A percentile compares a stretch with the other conserved stretches of the same genome.
phyloP scores from a whole-genome alignment of 2,329 filamentous ascomycete genomes.

The Thielaviopsis musarum region DNA sequence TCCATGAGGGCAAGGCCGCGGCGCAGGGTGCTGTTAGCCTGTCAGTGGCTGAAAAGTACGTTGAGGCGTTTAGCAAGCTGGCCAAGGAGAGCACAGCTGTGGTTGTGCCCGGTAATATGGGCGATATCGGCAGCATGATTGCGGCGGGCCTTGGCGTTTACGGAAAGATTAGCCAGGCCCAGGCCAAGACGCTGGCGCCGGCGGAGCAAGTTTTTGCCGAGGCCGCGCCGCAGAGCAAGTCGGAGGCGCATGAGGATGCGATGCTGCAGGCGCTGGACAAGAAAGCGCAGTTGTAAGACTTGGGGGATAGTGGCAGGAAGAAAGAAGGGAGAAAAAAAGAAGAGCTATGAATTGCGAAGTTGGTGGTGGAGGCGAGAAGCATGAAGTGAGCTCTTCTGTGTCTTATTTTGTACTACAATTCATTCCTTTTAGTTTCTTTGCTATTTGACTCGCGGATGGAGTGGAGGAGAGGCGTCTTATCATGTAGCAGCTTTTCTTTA shows the following conservation, averaged over 20 bases:
- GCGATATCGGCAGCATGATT: slow-evolving; percentile 93
- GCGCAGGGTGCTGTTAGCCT: slow-evolving; percentile 76
- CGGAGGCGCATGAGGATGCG: slow-evolving; percentile 21
- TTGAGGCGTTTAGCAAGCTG: slow-evolving; percentile 81
- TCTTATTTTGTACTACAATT: not conserved
- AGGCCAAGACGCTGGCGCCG: slow-evolving; percentile 36
- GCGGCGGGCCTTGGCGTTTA: slow-evolving; percentile 91
- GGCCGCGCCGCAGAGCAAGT: slow-evolving; percentile 8
- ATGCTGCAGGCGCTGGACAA: slow-evolving; percentile 26
- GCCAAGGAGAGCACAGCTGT: slow-evolving; percentile 92
- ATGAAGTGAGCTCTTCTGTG: not conserved
- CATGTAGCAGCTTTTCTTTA: not conserved
- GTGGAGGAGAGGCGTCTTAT: not conserved
- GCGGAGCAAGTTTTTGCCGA: slow-evolving; percentile 13
- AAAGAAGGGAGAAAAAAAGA: not conserved
- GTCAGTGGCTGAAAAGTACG: slow-evolving; percentile 91
- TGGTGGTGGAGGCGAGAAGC: slow-evolving; percentile 2
- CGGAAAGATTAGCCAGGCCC: slow-evolving; percentile 73
- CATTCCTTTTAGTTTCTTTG: not conserved
- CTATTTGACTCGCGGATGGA: not conserved
- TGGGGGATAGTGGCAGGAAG: slow-evolving; percentile 1
- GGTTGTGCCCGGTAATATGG: slow-evolving; percentile 91
- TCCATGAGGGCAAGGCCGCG: slow-evolving; percentile 52
- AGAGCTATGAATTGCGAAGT: slow-evolving; percentile 16
- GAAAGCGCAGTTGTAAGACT: slow-evolving; percentile 13